Conservation (phyloP, 495 filamentous ascomycete species). For the Trichocladium uniseriatum region DNA sequence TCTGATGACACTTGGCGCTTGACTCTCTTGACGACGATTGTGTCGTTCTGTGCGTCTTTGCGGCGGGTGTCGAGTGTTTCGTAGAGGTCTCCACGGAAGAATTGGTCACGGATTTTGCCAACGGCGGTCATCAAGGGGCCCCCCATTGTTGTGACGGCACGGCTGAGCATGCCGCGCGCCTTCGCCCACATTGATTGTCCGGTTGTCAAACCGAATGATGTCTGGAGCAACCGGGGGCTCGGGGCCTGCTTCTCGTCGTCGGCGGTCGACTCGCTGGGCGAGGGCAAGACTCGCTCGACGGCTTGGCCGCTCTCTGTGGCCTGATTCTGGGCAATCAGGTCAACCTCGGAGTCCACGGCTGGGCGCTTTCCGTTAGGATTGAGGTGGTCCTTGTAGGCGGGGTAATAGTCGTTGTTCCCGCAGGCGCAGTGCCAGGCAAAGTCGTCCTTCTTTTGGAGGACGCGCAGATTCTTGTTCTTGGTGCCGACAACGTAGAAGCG, state of each 20-base stretch:
- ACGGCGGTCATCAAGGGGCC: constrained; percentile 7
- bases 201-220: no score
- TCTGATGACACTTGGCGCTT: constrained; percentile 16
- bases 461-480: constrained; percentile 9
- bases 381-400: constrained; percentile 6
- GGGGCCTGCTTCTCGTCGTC: neutral
- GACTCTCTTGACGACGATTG: constrained; percentile 21
- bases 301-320: neutral
- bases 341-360: constrained; percentile 17
- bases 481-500: constrained; percentile 21
- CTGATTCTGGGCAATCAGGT: constrained; percentile 16
- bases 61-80: constrained; percentile 16
- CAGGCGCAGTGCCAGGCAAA: constrained; percentile 20
- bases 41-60: neutral
- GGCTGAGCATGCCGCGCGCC: neutral
- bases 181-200: constrained; percentile 9
- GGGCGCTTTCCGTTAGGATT: constrained; percentile 20
- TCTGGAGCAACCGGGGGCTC: no score
- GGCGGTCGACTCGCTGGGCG: neutral
- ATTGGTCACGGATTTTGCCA: constrained; percentile 5
- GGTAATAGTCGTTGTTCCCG: neutral
- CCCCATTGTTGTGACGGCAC: constrained; percentile 13
- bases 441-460: constrained; percentile 21
- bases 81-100: constrained; percentile 1
- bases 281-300: constrained; percentile 8